Conservation (phyloP, 2,329 filamentous ascomycete species). For the Biscogniauxia marginata region DNA sequence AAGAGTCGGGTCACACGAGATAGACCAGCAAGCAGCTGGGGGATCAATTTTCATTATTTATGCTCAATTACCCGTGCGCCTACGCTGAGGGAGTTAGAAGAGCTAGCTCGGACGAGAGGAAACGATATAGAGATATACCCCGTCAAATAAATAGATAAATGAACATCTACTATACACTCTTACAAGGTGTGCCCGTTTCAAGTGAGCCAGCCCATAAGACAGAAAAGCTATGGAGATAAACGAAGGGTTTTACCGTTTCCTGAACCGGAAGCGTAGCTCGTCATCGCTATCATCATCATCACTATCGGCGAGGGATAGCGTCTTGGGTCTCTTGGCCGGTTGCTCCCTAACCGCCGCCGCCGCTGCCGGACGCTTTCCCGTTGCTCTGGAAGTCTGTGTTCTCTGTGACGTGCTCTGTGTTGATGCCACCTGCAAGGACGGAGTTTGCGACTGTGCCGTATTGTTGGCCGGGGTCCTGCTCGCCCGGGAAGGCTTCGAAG, state of each 20-base stretch:
- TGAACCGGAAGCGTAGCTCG: constrained; percentile 56
- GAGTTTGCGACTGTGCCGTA: constrained; percentile 21
- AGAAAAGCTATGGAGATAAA: no score
- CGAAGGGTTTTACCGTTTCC: constrained; percentile 42
- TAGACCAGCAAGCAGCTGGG: no score
- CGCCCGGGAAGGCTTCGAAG: constrained; percentile 24
- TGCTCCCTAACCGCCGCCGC: constrained; percentile 35
- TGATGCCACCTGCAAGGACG: constrained; percentile 11
- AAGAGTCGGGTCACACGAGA: no score
- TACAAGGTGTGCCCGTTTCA: not conserved
- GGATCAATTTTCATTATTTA: not conserved
- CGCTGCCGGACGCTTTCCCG: constrained; percentile 34
- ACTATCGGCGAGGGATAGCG: constrained; percentile 17
- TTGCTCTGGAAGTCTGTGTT: constrained; percentile 24
- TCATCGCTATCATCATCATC: constrained; percentile 52
- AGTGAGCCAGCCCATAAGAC: not conserved
- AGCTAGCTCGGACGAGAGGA: not conserved
- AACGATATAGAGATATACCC: not conserved
- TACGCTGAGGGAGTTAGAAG: not conserved
- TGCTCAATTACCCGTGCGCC: not conserved
- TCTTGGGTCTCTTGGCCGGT: constrained; percentile 35
- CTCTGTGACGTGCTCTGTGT: constrained; percentile 21
- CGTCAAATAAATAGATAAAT: not conserved
- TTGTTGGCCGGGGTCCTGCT: constrained; percentile 33
- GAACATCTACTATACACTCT: not conserved